Percentiles rank a stretch among this genome's conserved stretches.
Conservation (phyloP, 176 grass and related monocot species). For the Carex cristatella region DNA sequence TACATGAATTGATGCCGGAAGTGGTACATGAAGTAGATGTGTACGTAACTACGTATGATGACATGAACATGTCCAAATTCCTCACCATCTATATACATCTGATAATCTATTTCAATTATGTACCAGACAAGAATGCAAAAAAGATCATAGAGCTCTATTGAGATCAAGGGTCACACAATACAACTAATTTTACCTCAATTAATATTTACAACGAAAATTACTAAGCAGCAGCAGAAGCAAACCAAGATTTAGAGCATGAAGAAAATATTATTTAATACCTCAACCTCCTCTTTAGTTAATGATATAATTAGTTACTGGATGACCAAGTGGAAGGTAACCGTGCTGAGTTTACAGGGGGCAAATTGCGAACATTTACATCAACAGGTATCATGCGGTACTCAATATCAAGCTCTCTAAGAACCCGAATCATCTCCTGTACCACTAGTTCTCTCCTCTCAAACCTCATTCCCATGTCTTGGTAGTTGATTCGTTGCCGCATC, state of each 20-base stretch:
- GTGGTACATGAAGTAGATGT: too few relatives aligned
- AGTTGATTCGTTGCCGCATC: constrained; percentile 88
- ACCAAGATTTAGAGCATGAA: too few relatives aligned
- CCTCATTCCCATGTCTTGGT: constrained; percentile 68
- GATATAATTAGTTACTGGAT: constrained; percentile 17
- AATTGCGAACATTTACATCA: constrained; percentile 67
- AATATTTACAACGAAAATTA: too few relatives aligned
- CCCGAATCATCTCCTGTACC: constrained; percentile 78
- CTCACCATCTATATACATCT: neutral
- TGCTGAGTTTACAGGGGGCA: constrained; percentile 35
- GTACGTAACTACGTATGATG: too few relatives aligned
- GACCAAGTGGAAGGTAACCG: constrained; percentile 73
- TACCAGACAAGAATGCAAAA: too few relatives aligned
- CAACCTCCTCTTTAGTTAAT: neutral
- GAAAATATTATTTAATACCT: neutral
- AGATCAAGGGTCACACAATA: too few relatives aligned
- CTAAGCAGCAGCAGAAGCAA: too few relatives aligned
- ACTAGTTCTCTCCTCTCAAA: constrained; percentile 73
- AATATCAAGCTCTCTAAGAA: constrained; percentile 70
- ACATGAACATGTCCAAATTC: too few relatives aligned
- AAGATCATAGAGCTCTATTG: too few relatives aligned
- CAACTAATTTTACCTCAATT: too few relatives aligned
- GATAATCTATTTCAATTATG: neutral
- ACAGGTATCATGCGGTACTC: constrained; percentile 79
- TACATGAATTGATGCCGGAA: too few relatives aligned